Evolutionary conservation across 2,329 filamentous ascomycete species (phyloP).

Genomic region (Volutella citrinella): DNA sequence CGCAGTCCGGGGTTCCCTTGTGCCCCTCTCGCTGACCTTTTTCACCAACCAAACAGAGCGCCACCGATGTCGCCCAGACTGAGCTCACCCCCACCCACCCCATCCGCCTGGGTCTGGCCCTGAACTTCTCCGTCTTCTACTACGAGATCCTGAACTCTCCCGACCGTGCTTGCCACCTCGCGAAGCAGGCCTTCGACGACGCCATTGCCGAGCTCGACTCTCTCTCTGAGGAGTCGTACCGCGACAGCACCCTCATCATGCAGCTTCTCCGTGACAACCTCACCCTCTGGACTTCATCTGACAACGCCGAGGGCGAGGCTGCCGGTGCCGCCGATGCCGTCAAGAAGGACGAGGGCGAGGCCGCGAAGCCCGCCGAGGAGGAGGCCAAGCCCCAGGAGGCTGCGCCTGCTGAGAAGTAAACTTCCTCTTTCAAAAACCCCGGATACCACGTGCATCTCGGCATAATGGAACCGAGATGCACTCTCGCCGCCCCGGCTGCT

Average conservation of each 20-base stretch:
- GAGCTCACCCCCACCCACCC: conserved; percentile 97
- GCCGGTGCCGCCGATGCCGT: conserved; percentile 52
- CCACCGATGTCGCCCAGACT: conserved; percentile 96
- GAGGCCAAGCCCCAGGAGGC: conserved; percentile 46
- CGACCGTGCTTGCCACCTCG: conserved; percentile 94
- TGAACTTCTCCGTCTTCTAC: conserved; percentile 99
- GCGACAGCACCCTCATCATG: conserved; percentile 99
- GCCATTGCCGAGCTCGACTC: conserved; percentile 98
- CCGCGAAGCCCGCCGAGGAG: conserved; percentile 37
- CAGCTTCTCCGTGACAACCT: conserved; percentile 98
- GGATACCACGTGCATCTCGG: conserved; percentile 39
- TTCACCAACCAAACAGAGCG: conserved; percentile 59
- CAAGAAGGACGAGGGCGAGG: conserved; percentile 61
- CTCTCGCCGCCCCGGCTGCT: conserved; percentile 25
- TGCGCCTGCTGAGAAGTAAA: conserved; percentile 51
- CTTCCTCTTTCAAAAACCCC: conserved; percentile 25
- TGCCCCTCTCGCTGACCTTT: conserved; percentile 13
- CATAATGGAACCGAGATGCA: conserved; percentile 33
- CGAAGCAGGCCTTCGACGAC: conserved; percentile 98
- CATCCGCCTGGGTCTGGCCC: conserved; percentile 93
- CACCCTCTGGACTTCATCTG: conserved; percentile 95
- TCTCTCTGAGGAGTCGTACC: conserved; percentile 96
- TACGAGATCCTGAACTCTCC: conserved; percentile 99
- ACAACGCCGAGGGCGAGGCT: conserved; percentile 74
- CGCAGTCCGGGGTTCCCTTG: conserved; percentile 20